Conservation (phyloP, 2,329 filamentous ascomycete species). For the Didymellaceae sp. region DNA sequence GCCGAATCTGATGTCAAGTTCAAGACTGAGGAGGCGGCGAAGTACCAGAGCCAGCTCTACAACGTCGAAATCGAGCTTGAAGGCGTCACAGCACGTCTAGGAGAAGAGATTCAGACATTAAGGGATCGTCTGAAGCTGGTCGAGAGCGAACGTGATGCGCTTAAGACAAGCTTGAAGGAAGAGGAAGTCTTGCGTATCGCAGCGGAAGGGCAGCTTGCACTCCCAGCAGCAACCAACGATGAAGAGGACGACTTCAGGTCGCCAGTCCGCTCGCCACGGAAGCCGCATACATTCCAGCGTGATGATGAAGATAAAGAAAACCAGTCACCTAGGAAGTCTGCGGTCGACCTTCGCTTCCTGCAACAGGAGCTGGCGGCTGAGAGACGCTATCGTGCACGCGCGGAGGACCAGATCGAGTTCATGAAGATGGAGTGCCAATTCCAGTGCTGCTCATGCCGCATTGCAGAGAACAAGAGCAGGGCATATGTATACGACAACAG, state of each 20-base stretch:
- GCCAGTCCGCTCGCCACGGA: constrained; percentile 60
- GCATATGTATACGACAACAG: constrained; percentile 48
- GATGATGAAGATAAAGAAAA: constrained; percentile 56
- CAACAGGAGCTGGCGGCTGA: constrained; percentile 60
- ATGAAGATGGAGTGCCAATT: constrained; percentile 77
- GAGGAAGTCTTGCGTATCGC: constrained; percentile 76
- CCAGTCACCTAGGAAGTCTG: constrained; percentile 51
- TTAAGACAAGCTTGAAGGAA: constrained; percentile 74
- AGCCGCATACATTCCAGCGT: constrained; percentile 54
- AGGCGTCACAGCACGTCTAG: constrained; percentile 68
- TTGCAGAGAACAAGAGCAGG: constrained; percentile 49
- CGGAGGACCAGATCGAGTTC: constrained; percentile 76
- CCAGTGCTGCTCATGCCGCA: constrained; percentile 67
- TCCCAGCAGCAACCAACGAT: constrained; percentile 61
- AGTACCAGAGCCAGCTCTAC: constrained; percentile 53
- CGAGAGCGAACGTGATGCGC: constrained; percentile 76
- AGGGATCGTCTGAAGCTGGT: constrained; percentile 68
- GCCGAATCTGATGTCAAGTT: constrained; percentile 41
- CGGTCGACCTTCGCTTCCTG: constrained; percentile 55
- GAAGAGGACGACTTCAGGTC: constrained; percentile 69
- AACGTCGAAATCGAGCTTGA: constrained; percentile 58
- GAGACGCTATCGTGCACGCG: constrained; percentile 68
- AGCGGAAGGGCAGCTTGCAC: constrained; percentile 71
- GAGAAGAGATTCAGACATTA: constrained; percentile 69
- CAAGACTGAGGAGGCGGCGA: constrained; percentile 41